Percentiles rank a stretch among this genome's conserved stretches.
These are phyloP conservation scores for Chenopodium formosanum DNA, from an alignment of 148 eudicot species.

Conservation along the genomic window DNA sequence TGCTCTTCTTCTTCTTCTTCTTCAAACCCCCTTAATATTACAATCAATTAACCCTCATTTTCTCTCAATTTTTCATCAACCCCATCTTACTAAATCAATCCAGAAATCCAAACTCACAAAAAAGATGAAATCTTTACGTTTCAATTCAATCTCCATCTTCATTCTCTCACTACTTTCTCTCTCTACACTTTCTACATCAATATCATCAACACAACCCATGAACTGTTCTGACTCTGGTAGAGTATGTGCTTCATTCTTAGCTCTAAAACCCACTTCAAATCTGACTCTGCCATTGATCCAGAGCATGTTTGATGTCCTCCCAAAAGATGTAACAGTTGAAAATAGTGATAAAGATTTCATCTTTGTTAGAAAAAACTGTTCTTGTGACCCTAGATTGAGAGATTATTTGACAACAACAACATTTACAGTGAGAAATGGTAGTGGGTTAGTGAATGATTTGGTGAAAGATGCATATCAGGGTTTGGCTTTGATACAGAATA, in stretches of 20 bases:
- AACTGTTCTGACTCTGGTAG: constrained; percentile 73
- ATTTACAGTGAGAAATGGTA: constrained; percentile 56
- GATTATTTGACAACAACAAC: constrained; percentile 67
- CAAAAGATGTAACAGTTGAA: constrained; percentile 62
- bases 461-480: constrained; percentile 65
- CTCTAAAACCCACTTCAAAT: constrained; percentile 55
- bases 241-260: constrained; percentile 73
- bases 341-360: constrained; percentile 50
- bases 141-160: constrained; percentile 10
- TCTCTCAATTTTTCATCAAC: background rate
- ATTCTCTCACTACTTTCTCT: constrained; percentile 9
- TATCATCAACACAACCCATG: constrained; percentile 43
- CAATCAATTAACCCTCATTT: background rate
- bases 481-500: constrained; percentile 50
- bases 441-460: constrained; percentile 64
- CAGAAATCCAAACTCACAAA: background rate
- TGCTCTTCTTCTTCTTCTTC: constrained; percentile 18
- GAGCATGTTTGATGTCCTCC: constrained; percentile 86
- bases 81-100: background rate
- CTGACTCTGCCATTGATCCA: constrained; percentile 50
- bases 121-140: constrained; percentile 27
- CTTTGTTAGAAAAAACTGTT: constrained; percentile 79
- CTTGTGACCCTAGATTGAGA: constrained; percentile 50
- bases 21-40: background rate
- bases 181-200: constrained; percentile 22